Conservation (phyloP, 331 rosid genomes). For the Prunus yedoensis region DNA sequence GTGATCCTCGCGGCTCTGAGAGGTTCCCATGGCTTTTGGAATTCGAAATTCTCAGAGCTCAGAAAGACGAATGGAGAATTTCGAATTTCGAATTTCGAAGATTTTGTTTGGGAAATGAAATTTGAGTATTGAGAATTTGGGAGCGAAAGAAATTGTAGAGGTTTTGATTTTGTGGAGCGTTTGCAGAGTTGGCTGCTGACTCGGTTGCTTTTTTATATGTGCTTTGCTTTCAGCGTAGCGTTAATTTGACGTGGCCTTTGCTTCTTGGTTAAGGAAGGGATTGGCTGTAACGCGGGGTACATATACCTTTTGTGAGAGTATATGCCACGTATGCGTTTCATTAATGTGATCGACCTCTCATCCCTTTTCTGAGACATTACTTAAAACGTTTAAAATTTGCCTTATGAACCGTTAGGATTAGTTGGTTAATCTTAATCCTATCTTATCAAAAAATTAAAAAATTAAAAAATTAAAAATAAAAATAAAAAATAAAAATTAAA, state of each 20-base stretch:
- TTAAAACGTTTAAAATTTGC: too few species aligned
- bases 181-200: background rate
- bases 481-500: too few species aligned
- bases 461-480: too few species aligned
- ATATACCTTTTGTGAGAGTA: background rate
- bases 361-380: too few species aligned
- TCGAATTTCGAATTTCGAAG: background rate
- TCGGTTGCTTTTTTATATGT: background rate
- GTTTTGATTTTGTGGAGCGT: background rate
- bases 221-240: constrained; percentile 17
- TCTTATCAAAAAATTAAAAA: too few species aligned
- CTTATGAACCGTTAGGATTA: too few species aligned
- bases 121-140: background rate
- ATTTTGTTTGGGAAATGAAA: background rate
- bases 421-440: too few species aligned
- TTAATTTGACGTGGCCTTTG: background rate
- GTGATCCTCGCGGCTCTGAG: constrained; percentile 83
- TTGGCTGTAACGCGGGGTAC: background rate
- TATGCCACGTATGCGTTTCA: background rate
- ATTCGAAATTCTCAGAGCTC: background rate
- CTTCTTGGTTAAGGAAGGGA: background rate
- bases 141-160: constrained; percentile 8
- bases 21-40: constrained; percentile 52
- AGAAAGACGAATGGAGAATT: background rate
- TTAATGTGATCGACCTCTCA: too few species aligned